Conservation (phyloP, 2,329 filamentous ascomycete genomes). For the Xylaria sp. region DNA sequence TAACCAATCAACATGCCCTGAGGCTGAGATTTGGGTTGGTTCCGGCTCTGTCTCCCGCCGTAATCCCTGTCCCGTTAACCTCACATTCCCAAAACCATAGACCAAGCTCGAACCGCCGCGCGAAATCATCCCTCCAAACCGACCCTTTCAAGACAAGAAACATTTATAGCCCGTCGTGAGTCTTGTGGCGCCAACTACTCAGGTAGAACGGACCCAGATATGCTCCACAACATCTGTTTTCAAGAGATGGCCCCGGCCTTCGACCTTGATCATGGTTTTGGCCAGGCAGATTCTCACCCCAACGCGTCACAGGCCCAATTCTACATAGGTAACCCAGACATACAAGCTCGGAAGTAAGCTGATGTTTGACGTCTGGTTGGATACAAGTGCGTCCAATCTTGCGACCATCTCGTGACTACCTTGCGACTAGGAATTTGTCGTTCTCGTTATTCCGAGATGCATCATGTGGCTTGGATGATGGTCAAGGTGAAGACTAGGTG, state of each 20-base stretch:
- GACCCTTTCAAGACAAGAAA: conserved; percentile 21
- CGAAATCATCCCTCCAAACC: conserved; percentile 31
- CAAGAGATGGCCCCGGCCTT: not conserved
- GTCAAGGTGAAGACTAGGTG: not conserved
- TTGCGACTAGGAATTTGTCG: conserved; percentile 16
- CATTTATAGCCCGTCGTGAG: conserved; percentile 30
- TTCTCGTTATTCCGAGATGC: conserved; percentile 9
- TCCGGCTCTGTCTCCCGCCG: conserved; percentile 11
- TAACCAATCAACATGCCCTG: conserved; percentile 23
- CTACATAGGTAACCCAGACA: not conserved
- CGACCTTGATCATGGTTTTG: conserved; percentile 1
- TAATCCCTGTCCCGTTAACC: conserved; percentile 6
- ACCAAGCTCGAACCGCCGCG: conserved; percentile 24
- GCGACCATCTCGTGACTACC: conserved; percentile 1
- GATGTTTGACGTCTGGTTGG: not conserved
- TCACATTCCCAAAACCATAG: conserved; percentile 18
- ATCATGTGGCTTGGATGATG: conserved; percentile 6
- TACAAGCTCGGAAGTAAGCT: conserved; percentile 4
- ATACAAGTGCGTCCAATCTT: not conserved
- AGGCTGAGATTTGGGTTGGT: conserved; percentile 4
- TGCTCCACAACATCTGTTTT: conserved; percentile 1
- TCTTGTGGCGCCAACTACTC: conserved; percentile 14
- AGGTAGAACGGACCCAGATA: not conserved
- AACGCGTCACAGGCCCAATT: not conserved
- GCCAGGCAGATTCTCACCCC: conserved; percentile 5